Evolutionary conservation across 2,329 filamentous ascomycete genomes (phyloP).

Genomic region (Penicillium sp.): DNA sequence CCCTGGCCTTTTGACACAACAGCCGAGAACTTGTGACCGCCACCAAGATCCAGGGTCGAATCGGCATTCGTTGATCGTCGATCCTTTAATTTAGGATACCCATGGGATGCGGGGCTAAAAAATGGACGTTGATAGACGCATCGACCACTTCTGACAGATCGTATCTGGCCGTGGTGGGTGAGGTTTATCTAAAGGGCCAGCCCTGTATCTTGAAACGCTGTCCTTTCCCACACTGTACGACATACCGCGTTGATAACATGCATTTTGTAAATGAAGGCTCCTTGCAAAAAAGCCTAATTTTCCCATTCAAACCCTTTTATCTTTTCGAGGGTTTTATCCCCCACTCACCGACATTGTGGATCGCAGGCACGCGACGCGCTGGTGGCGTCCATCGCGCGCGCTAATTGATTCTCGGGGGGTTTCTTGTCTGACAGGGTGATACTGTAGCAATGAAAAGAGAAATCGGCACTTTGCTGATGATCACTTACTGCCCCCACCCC

Average conservation of each 20-base stretch:
- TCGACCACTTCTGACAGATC: constrained; percentile 1
- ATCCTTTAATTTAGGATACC: background rate
- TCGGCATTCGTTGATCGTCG: background rate
- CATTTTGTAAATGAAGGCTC: background rate
- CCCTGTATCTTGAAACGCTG: background rate
- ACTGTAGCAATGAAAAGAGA: constrained; percentile 8
- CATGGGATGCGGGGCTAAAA: background rate
- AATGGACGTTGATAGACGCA: background rate
- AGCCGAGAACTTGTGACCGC: constrained; percentile 13
- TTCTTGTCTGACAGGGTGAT: constrained; percentile 17
- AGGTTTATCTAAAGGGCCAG: background rate
- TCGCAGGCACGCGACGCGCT: constrained; percentile 4
- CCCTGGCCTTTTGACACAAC: background rate
- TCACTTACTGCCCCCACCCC: background rate
- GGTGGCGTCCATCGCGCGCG: constrained; percentile 10
- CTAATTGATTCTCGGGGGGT: constrained; percentile 2
- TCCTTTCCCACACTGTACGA: background rate
- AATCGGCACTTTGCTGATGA: background rate
- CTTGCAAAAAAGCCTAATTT: background rate
- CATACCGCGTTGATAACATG: background rate
- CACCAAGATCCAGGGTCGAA: constrained; percentile 1
- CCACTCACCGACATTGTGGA: constrained; percentile 1
- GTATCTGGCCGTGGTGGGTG: background rate
- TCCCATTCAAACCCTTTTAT: background rate
- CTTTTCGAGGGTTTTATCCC: background rate